Conservation (phyloP, 371 early-diverging fungal genomes). For the Rhizopus microsporus region DNA sequence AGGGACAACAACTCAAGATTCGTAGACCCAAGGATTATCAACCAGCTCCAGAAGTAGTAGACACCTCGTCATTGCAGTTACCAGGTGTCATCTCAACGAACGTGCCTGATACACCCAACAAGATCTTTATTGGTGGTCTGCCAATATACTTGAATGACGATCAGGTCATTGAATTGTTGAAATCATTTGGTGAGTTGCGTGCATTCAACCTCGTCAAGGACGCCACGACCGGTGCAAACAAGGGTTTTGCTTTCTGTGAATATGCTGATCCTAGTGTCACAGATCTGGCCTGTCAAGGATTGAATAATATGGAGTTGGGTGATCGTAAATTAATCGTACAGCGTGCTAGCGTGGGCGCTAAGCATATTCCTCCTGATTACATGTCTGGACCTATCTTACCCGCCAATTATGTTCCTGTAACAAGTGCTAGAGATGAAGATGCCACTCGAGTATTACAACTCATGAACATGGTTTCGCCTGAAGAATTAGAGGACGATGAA, state of each 20-base stretch:
- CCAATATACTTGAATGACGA: conserved; percentile 90
- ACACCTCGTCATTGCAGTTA: conserved; percentile 8
- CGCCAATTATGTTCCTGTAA: conserved; percentile 24
- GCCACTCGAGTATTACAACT: conserved; percentile 83
- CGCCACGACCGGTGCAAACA: conserved; percentile 74
- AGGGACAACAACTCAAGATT: conserved; percentile 84
- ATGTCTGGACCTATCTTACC: conserved; percentile 11
- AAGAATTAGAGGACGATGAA: conserved; percentile 85
- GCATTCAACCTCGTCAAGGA: conserved; percentile 94
- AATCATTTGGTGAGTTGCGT: conserved; percentile 90
- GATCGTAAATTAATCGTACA: conserved; percentile 95
- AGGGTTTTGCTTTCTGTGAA: conserved; percentile 98
- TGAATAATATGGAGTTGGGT: conserved; percentile 94
- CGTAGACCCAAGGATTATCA: conserved; percentile 95
- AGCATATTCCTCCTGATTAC: conserved; percentile 34
- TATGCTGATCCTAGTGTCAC: conserved; percentile 87
- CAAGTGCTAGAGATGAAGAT: conserved; percentile 55
- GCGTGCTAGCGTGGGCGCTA: conserved; percentile 87
- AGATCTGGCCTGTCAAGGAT: conserved; percentile 91
- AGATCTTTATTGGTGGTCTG: conserved; percentile 93
- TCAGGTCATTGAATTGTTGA: conserved; percentile 91
- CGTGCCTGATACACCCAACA: conserved; percentile 90
- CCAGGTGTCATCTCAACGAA: conserved; percentile 76
- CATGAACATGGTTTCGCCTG: conserved; percentile 93
- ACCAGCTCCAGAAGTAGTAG: conserved; percentile 52